Base-by-base conservation (phyloP, 306 rosid genomes). In the Clitoria ternatea region DNA sequence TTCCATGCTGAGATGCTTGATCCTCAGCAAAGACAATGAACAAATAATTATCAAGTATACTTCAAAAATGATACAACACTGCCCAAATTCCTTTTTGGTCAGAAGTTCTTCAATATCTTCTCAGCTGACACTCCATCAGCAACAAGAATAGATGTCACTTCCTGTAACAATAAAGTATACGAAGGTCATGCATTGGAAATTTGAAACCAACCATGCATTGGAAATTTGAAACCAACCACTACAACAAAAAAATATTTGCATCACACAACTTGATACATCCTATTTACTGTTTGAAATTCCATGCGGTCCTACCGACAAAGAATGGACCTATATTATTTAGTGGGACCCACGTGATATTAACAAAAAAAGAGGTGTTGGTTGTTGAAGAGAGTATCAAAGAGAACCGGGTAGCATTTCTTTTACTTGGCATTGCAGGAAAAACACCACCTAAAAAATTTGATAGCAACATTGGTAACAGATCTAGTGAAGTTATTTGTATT, bases 71-170 rank as follows among this genome's bases (percentile, higher is more conserved):
- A 77, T 88, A 86, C 89, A 92, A 90, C 88, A 90, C 55, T 52
- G 50, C 23, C 37, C 36, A 59, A 27, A 45, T 35, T 37, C 71
- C 40, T 54, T 11, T 74, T 20, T 20, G 62, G 73, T 95, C 89
- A 95, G 44, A 95, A 89, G 74, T 95, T 95, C 82, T 87, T 91
- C 33, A 95, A 83, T 78, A 95, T 95, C 77, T 89, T 95, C 56
- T 95, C 92, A 59, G 70, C 80, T 30, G 91, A 85, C 23, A 95
- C 96, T 54, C 99, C 99, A 57, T 86, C 93, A 4, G 86, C 90
- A 61, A 80, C 80, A 74, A 95, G 96, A 77, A 95, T 89, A 24
- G 99, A 91, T 43, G 90, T 84, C 53, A 95, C 73, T 74, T 95
- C 99, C 99, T 95, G 96, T 85, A 86, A 78, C 7, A 66, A 61